These are phyloP conservation scores for Chaetomiaceae sp. DNA, from an alignment of 2,329 filamentous ascomycete species.

Conservation along the genomic window DNA sequence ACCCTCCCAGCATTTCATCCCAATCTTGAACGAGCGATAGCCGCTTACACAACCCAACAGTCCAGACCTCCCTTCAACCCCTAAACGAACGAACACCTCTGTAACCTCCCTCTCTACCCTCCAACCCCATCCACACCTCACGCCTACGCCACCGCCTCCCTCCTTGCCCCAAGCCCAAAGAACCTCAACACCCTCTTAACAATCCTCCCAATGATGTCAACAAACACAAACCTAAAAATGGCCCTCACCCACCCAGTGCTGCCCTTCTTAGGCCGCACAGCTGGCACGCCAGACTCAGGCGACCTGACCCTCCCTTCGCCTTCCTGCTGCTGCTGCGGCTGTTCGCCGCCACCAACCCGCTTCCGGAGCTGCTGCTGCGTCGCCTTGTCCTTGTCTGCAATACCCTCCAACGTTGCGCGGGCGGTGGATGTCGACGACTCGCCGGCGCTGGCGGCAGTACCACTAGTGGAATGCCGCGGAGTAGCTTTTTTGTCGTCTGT, in stretches of 20 bases:
- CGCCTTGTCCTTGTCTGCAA: background rate
- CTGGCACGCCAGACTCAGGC: background rate
- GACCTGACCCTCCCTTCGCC: background rate
- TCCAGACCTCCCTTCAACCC: no score
- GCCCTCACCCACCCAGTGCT: conserved; percentile 33
- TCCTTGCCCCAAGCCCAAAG: conserved; percentile 1
- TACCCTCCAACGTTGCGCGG: background rate
- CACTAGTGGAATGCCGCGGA: no score
- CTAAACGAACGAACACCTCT: no score
- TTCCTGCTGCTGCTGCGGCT: background rate
- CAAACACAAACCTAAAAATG: conserved; percentile 35
- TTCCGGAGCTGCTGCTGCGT: background rate
- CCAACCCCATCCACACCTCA: background rate
- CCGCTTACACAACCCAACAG: background rate
- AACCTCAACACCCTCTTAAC: conserved; percentile 15
- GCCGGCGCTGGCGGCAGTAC: background rate
- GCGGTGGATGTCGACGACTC: background rate
- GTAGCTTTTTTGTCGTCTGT: background rate
- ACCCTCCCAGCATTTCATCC: no score
- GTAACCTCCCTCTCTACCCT: no score
- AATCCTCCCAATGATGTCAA: conserved; percentile 38
- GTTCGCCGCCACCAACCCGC: background rate
- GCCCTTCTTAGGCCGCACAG: background rate
- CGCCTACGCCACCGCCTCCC: background rate
- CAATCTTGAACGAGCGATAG: background rate